Percentiles rank a stretch among this genome's conserved stretches.
Conservation (phyloP, 257 asterid species). For the Scutellaria baicalensis region DNA sequence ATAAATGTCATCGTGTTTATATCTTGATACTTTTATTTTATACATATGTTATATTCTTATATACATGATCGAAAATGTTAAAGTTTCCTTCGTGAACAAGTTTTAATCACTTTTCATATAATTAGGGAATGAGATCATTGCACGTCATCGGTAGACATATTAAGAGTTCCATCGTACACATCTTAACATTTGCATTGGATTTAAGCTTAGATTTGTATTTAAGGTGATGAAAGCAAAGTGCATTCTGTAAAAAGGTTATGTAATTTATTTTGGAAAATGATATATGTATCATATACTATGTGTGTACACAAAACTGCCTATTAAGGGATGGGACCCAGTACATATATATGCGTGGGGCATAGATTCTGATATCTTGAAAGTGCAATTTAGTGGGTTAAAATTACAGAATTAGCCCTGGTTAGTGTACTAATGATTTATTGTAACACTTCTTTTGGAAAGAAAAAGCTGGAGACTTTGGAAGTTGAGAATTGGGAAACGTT, state of each 20-base stretch:
- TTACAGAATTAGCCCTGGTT: slow-evolving; percentile 11
- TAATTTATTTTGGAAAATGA: neutral
- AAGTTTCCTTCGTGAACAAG: too few species aligned
- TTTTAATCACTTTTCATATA: too few species aligned
- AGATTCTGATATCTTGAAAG: slow-evolving; percentile 21
- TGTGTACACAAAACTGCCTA: neutral
- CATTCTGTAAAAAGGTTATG: neutral
- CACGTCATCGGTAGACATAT: too few species aligned
- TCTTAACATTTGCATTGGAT: too few species aligned
- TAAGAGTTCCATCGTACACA: too few species aligned
- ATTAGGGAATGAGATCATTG: too few species aligned
- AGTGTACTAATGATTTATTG: neutral
- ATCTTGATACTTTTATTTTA: too few species aligned
- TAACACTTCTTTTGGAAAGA: slow-evolving; percentile 18
- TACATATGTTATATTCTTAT: too few species aligned
- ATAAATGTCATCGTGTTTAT: too few species aligned
- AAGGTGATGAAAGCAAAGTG: neutral
- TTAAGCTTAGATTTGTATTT: neutral
- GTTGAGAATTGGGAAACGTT: neutral
- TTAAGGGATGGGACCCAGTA: neutral
- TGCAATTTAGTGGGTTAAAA: slow-evolving; percentile 18
- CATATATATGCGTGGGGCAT: slow-evolving; percentile 7
- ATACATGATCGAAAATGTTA: too few species aligned
- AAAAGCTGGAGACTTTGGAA: slow-evolving; percentile 24
- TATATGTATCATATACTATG: neutral